A percentile compares a stretch with the other conserved stretches of the same genome.
Evolutionary conservation across 2,329 filamentous ascomycete genomes (phyloP).

Genomic region (Arthrobotrys pseudoclavata): DNA sequence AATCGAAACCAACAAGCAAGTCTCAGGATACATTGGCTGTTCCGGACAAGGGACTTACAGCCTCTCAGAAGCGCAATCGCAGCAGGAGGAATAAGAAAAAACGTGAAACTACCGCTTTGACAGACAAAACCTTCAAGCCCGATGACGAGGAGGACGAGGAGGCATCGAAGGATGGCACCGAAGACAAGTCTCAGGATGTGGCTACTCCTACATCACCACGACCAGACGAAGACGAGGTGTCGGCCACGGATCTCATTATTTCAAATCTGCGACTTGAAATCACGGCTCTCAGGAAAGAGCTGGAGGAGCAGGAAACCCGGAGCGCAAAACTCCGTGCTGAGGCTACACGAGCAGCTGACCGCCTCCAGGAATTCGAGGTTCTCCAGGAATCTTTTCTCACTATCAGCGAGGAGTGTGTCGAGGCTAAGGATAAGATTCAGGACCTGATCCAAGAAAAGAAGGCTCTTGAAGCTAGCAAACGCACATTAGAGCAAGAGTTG

Average conservation of each 20-base stretch:
- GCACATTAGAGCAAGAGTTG: conserved; percentile 79
- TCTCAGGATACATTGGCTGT: conserved; percentile 46
- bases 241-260: conserved; percentile 54
- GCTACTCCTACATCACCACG: conserved; percentile 37
- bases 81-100: conserved; percentile 64
- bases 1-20: conserved; percentile 29
- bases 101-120: conserved; percentile 64
- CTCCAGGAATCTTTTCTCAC: conserved; percentile 83
- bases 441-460: conserved; percentile 67
- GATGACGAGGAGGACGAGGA: conserved; percentile 65
- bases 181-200: conserved; percentile 28
- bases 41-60: conserved; percentile 49
- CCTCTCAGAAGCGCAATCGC: conserved; percentile 57
- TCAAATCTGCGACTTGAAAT: conserved; percentile 64
- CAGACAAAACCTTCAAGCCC: conserved; percentile 70
- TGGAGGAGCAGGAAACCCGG: conserved; percentile 77
- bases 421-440: conserved; percentile 79
- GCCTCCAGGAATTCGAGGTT: conserved; percentile 87
- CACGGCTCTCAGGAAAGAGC: conserved; percentile 66
- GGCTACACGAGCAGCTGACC: conserved; percentile 80
- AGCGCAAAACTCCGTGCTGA: conserved; percentile 80
- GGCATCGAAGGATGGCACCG: conserved; percentile 29
- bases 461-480: conserved; percentile 58
- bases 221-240: conserved; percentile 43
- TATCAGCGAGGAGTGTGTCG: conserved; percentile 86